Percentiles rank a stretch among this genome's conserved stretches.
Conservation (phyloP, 495 filamentous ascomycete species). For the Penicillium nucicola region DNA sequence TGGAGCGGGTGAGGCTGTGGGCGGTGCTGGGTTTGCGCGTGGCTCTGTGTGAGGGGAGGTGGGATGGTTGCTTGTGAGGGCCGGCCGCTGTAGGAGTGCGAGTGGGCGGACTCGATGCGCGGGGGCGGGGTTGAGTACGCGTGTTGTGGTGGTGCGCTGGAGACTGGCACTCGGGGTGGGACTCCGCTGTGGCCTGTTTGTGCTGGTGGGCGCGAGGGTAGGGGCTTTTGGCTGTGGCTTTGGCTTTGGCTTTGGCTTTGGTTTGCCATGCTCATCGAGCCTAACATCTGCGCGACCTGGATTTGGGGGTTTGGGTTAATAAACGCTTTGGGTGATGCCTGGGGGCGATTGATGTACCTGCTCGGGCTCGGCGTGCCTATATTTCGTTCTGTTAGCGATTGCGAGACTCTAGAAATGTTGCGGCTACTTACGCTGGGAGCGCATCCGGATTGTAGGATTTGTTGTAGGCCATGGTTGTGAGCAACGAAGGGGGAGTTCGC, state of each 20-base stretch:
- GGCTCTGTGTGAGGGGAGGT: conserved; percentile 15
- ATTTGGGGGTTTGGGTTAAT: conserved; percentile 3
- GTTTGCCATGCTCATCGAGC: conserved; percentile 33
- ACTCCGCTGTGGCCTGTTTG: conserved; percentile 21
- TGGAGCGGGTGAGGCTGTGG: conserved; percentile 36
- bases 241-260: conserved; percentile 3
- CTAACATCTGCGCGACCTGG: conserved; percentile 55
- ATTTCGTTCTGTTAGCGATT: conserved; percentile 12
- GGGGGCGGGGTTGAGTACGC: conserved; percentile 22
- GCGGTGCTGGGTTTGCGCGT: conserved; percentile 31
- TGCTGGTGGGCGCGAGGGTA: conserved; percentile 26
- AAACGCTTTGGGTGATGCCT: neutral
- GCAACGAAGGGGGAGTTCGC: conserved; percentile 8
- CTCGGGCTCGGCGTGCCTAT: conserved; percentile 91
- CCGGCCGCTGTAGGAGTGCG: conserved; percentile 27
- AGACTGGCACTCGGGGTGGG: conserved; percentile 30
- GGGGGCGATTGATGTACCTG: conserved; percentile 52
- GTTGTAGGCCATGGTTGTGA: conserved; percentile 84
- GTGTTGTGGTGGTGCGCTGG: conserved; percentile 25
- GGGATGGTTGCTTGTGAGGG: conserved; percentile 17
- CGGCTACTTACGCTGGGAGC: conserved; percentile 77
- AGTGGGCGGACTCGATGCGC: conserved; percentile 29
- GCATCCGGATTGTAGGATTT: conserved; percentile 92
- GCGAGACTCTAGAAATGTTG: neutral
- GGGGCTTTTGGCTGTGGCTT: conserved; percentile 19